Conservation (phyloP, 108 stramenopile genomes). For the Nannochloropsis salina region DNA sequence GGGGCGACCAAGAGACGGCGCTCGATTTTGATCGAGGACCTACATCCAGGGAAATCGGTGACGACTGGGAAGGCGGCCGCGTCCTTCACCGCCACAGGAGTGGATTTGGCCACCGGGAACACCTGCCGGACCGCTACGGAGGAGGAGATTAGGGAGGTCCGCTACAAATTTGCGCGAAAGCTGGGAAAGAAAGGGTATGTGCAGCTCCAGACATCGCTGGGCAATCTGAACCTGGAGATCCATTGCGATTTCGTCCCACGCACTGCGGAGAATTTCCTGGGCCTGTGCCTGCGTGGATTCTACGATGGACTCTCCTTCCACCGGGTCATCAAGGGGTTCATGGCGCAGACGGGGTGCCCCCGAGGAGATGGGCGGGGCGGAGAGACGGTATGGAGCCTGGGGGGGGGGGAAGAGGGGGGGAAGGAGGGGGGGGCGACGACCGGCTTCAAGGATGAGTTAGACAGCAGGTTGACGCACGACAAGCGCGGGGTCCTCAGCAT, state of each 20-base stretch:
- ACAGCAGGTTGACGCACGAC: constrained; percentile 42
- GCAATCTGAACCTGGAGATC: constrained; percentile 80
- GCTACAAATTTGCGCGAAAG: constrained; percentile 61
- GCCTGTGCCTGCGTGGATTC: constrained; percentile 67
- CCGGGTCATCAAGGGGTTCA: constrained; percentile 76
- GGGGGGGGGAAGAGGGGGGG: background rate
- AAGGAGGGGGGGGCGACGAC: background rate
- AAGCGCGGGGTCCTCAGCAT: constrained; percentile 73
- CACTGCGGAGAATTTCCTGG: constrained; percentile 82
- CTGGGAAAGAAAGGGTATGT: constrained; percentile 83
- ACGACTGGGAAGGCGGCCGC: constrained; percentile 49
- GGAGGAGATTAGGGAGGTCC: constrained; percentile 73
- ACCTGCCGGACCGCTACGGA: constrained; percentile 65
- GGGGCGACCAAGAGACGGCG: background rate
- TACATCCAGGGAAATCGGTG: constrained; percentile 34
- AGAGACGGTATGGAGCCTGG: background rate
- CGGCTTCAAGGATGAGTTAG: constrained; percentile 2
- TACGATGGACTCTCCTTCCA: constrained; percentile 86
- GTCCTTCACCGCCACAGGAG: constrained; percentile 52
- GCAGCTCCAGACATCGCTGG: constrained; percentile 67
- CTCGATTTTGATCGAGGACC: background rate
- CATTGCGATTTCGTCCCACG: constrained; percentile 83
- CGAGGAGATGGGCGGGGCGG: background rate
- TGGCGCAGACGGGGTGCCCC: constrained; percentile 70
- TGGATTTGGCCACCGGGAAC: constrained; percentile 47